These are phyloP conservation scores for Lipomyces mesembrius DNA, from an alignment of 805 yeast genomes.

Conservation along the genomic window DNA sequence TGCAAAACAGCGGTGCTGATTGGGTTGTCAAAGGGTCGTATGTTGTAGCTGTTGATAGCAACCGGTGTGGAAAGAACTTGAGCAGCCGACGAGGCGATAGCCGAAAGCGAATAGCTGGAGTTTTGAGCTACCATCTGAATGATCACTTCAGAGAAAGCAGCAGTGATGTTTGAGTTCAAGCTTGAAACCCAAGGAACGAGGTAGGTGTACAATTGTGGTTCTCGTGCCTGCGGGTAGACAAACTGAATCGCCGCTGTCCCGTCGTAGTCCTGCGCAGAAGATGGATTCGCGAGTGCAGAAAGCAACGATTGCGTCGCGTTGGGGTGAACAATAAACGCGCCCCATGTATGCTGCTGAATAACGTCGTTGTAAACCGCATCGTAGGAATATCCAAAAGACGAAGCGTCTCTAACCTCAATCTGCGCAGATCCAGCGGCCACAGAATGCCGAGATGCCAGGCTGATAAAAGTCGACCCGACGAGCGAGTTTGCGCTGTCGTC, in stretches of 20 bases:
- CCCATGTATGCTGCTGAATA: conserved; percentile 67
- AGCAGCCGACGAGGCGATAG: conserved; percentile 39
- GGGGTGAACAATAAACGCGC: conserved; percentile 59
- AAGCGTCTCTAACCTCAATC: conserved; percentile 42
- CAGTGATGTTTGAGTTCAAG: conserved; percentile 44
- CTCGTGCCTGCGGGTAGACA: conserved; percentile 68
- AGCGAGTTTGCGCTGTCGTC: conserved; percentile 43
- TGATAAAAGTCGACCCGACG: conserved; percentile 45
- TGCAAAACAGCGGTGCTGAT: conserved; percentile 70
- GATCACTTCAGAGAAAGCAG: conserved; percentile 36
- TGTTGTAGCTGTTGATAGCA: conserved; percentile 50
- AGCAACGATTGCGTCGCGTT: conserved; percentile 53
- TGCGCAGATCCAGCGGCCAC: conserved; percentile 44
- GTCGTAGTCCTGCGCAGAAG: conserved; percentile 41
- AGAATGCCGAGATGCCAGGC: conserved; percentile 21
- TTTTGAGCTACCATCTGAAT: conserved; percentile 44
- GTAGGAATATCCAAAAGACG: conserved; percentile 43
- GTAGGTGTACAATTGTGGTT: conserved; percentile 56
- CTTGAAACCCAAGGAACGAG: conserved; percentile 52
- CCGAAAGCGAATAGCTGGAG: conserved; percentile 40
- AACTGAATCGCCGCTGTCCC: conserved; percentile 47
- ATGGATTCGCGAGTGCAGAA: conserved; percentile 50
- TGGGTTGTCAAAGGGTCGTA: conserved; percentile 55
- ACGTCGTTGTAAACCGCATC: conserved; percentile 53
- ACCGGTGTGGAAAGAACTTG: conserved; percentile 46